Evolutionary conservation across 192 early-diverging fungal species (phyloP).

Genomic region (Phycomyces nitens): DNA sequence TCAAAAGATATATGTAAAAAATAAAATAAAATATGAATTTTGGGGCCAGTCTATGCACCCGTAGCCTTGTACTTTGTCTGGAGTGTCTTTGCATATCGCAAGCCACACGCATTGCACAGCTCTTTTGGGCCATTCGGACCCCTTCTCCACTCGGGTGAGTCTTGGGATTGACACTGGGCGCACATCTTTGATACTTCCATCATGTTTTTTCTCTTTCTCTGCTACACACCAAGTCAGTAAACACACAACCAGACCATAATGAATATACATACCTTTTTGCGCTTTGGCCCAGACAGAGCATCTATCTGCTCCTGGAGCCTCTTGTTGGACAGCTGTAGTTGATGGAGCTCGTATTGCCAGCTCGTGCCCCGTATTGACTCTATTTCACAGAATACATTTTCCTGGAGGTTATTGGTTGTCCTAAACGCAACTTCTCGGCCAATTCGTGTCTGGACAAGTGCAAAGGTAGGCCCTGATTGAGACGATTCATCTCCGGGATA

Average conservation of each 20-base stretch:
- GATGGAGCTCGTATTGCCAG: conserved; percentile 33
- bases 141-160: conserved; percentile 41
- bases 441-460: conserved; percentile 23
- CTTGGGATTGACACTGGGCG: conserved; percentile 22
- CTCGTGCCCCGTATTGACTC: conserved; percentile 21
- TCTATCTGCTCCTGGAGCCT: conserved; percentile 55
- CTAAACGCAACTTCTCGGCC: background rate
- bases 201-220: conserved; percentile 1
- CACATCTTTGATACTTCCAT: conserved; percentile 21
- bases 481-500: conserved; percentile 34
- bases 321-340: conserved; percentile 51
- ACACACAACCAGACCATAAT: background rate
- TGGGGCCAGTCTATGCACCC: background rate
- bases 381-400: conserved; percentile 25
- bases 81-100: conserved; percentile 17
- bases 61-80: background rate
- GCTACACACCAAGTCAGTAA: background rate
- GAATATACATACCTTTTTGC: conserved; percentile 14
- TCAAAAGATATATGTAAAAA: background rate
- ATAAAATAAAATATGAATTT: background rate
- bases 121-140: conserved; percentile 61
- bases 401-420: background rate
- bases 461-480: conserved; percentile 24
- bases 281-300: conserved; percentile 23
- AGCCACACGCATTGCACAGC: conserved; percentile 29